Evolutionary conservation across 169 alveolate species (phyloP), one percentile per base, ranked within the genome.

Genomic region (Ichthyophthirius multifiliis): DNA sequence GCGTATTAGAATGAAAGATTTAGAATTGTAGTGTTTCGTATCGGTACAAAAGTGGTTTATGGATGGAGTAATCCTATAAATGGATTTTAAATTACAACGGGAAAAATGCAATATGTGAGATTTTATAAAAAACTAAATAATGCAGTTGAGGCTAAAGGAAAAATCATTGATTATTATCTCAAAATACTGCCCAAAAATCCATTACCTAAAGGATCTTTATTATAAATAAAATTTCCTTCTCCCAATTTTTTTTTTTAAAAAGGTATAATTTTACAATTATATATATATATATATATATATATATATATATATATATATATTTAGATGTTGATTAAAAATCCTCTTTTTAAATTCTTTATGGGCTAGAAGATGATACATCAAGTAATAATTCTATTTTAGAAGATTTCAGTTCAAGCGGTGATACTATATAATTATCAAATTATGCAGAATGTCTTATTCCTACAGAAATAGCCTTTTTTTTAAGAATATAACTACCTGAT

Each of bases 11-110:
- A n/a, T 16, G 55, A 37, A 13, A 43, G 43, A 27, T 78, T 78
- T 45, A 78, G 43, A 32, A 78, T 78, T 0, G 84, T 75, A 6
- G 78, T 75, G 3, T 78, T 64, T 65, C 20, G 84, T 43, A 37
- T 41, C 7, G 75, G 75, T 5, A 78, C 84, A 6, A 63, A 74
- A 16, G 74, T 78, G 3, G 55, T 78, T 1, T 67, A 63, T 46
- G 55, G 78, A 32, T 78, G 84, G 84, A 78, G 74, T 55, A 55
- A 55, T 55, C 31, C 12, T 27, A 27, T 55, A 55, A 55, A 55
- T 12, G 71, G 71, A 27, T 39, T 55, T 3, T 6, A 55, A 27
- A 55, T 55, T 55, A 55, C 71, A 1, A 34, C 71, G 13, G 71
- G 71, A 0, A 15, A 55, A 23, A 55, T 55, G 71, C 16, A 55